Base-by-base conservation (phyloP, 1,139 yeast genomes). In the Kurtzmaniella quercitrusa region DNA sequence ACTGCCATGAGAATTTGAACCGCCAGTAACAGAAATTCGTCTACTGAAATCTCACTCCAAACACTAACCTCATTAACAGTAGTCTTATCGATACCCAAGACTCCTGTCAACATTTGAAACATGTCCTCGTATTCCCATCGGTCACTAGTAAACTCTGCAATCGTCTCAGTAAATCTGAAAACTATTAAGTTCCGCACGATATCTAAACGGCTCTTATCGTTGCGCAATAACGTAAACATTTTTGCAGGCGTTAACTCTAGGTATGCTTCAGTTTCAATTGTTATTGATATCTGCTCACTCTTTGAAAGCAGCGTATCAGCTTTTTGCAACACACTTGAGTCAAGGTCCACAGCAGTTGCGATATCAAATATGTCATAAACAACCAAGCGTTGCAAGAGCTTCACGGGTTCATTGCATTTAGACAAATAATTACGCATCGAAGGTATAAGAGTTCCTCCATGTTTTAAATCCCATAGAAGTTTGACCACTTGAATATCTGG, bases 1-100 rank as follows among this genome's bases (percentile, higher is more conserved):
- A 58, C 47, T 35, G 61, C 51, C 3, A 69, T 45, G 8, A 80
- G 55, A 17, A 79, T 56, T 52, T 82, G 88, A 41, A 71, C 66
- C 1, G 79, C 52, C 0, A 80, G 74, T 23, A 82, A 53, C 51
- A 78, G 81, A 56, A 79, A 80, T 42, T 76, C 80, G 47, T 75
- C 70, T n/a, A 68, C 60, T 5, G 37, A 12, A 12, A 34, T 19
- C 6, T 19, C 20, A 6, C n/a, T 34, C 37, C 37, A 34, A 34
- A 34, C 20, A 19, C 22, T 20, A 19, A 19, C 37, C 12, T 19
- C 23, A 6, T 18, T 11, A 18, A 34, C 26, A 19, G 9, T 19
- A 11, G 6, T n/a, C 12, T 19, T 19, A 5, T 12, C n/a, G 3
- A 19, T 12, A 3, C 26, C 26, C 15, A 34, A 19, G 5, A 19